A percentile compares a stretch with the other conserved stretches of the same genome.
phyloP scores from a whole-genome alignment of 352 stramenopile genomes.

The Peronosclerospora sorghi region DNA sequence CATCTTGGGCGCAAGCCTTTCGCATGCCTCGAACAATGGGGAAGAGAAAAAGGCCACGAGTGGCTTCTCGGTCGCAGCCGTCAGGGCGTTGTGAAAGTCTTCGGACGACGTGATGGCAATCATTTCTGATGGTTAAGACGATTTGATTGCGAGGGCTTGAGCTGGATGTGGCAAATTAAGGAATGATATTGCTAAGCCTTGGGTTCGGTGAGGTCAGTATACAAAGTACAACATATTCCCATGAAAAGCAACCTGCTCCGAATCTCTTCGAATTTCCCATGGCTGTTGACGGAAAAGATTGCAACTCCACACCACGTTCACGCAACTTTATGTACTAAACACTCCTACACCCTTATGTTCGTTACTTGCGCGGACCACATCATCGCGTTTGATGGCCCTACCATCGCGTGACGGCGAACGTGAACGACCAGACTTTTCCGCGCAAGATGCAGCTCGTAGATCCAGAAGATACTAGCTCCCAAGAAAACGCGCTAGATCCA shows the following conservation, averaged over 20 bases:
- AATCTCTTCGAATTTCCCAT: slow-evolving; percentile 14
- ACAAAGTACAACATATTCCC: slow-evolving; percentile 9
- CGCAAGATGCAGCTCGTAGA: slow-evolving; percentile 24
- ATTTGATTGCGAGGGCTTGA: slow-evolving; percentile 1
- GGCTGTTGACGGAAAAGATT: slow-evolving; percentile 19
- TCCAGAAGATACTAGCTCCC: slow-evolving; percentile 45
- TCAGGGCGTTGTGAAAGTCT: slow-evolving; percentile 30
- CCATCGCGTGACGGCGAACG: slow-evolving; percentile 1
- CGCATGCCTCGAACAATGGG: slow-evolving; percentile 59
- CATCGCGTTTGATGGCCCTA: background rate
- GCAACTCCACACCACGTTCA: slow-evolving; percentile 2
- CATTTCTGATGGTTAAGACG: slow-evolving; percentile 10
- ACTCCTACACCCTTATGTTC: background rate
- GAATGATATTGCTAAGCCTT: slow-evolving; percentile 12
- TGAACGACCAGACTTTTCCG: slow-evolving; percentile 1
- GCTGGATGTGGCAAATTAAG: slow-evolving; percentile 15
- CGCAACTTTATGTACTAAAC: background rate
- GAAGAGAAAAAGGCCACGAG: slow-evolving; percentile 46
- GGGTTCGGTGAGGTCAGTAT: slow-evolving; percentile 1
- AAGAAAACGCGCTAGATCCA: slow-evolving; percentile 63
- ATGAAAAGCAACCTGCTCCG: slow-evolving; percentile 1
- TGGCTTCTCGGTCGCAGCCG: slow-evolving; percentile 18
- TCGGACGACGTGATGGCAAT: slow-evolving; percentile 24
- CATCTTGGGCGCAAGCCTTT: slow-evolving; percentile 44
- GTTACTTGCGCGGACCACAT: background rate